Conservation (phyloP, 306 rosid species). For the Ammopiptanthus mongolicus region DNA sequence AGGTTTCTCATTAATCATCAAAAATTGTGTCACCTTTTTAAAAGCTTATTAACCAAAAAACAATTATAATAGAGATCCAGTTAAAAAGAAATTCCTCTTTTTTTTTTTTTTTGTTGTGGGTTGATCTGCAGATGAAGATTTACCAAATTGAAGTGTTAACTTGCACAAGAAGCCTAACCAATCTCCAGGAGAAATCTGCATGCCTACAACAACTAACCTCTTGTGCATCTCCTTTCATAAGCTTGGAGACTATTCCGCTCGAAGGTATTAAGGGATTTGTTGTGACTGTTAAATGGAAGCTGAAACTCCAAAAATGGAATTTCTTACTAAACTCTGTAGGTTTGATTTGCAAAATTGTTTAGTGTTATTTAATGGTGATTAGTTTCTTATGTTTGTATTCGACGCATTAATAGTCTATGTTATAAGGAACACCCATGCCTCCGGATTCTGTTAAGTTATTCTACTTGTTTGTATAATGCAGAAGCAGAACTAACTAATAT, state of each 20-base stretch:
- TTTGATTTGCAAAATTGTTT: conserved; percentile 9
- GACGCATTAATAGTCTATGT: background rate
- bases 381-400: conserved; percentile 4
- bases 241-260: conserved; percentile 1
- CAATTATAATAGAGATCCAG: background rate
- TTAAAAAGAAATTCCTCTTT: background rate
- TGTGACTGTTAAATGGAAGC: conserved; percentile 2
- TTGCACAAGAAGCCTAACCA: conserved; percentile 19
- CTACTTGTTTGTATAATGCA: conserved; percentile 15
- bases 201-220: conserved; percentile 8
- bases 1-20: background rate
- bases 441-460: background rate
- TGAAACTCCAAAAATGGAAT: background rate
- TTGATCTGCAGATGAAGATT: conserved; percentile 11
- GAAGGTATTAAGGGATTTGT: background rate
- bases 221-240: background rate
- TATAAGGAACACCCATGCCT: background rate
- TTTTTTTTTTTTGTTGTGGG: background rate
- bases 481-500: background rate
- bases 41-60: background rate
- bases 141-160: background rate
- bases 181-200: background rate
- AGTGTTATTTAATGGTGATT: conserved; percentile 20
- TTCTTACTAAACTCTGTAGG: background rate
- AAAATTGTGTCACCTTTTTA: background rate